Evolutionary conservation across 495 filamentous ascomycete genomes (phyloP).

Genomic region (Patellaria atrata): DNA sequence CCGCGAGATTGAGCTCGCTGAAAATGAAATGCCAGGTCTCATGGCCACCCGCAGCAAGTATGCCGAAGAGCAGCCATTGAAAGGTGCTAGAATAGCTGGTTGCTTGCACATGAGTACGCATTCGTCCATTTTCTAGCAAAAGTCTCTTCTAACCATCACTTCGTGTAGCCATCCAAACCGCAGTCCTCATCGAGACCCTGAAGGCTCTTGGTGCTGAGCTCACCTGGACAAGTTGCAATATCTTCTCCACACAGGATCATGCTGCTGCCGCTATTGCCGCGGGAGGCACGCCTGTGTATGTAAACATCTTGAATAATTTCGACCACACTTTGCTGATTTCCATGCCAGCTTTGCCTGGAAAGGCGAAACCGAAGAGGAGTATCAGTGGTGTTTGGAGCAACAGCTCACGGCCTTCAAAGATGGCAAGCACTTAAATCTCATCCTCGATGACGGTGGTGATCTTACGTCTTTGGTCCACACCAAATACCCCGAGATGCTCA

Average conservation of each 20-base stretch:
- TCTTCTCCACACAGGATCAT: conserved; percentile 98
- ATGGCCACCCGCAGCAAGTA: conserved; percentile 93
- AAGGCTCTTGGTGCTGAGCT: conserved; percentile 88
- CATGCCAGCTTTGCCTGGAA: conserved; percentile 85
- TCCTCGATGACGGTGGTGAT: conserved; percentile 98
- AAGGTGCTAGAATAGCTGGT: conserved; percentile 78
- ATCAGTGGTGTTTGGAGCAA: conserved; percentile 98
- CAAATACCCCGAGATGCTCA: conserved; percentile 95
- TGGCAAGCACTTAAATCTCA: conserved; percentile 90
- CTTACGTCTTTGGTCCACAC: conserved; percentile 89
- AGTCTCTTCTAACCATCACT: conserved; percentile 14
- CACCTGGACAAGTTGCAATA: conserved; percentile 95
- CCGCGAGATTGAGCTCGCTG: conserved; percentile 95
- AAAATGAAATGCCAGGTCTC: conserved; percentile 97
- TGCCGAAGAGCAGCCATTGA: conserved; percentile 79
- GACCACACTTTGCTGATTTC: not conserved
- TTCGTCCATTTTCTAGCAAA: not conserved
- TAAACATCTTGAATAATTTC: conserved; percentile 1
- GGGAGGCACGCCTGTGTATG: conserved; percentile 76
- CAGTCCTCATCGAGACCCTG: conserved; percentile 96
- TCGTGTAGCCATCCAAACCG: conserved; percentile 93
- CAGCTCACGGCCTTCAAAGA: conserved; percentile 95
- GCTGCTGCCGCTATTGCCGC: conserved; percentile 95
- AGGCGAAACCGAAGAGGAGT: conserved; percentile 99
- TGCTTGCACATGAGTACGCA: conserved; percentile 92